A percentile compares a stretch with the other conserved stretches of the same genome.
Evolutionary conservation across 495 filamentous ascomycete genomes (phyloP).

Genomic region (Penicillium canescens): DNA sequence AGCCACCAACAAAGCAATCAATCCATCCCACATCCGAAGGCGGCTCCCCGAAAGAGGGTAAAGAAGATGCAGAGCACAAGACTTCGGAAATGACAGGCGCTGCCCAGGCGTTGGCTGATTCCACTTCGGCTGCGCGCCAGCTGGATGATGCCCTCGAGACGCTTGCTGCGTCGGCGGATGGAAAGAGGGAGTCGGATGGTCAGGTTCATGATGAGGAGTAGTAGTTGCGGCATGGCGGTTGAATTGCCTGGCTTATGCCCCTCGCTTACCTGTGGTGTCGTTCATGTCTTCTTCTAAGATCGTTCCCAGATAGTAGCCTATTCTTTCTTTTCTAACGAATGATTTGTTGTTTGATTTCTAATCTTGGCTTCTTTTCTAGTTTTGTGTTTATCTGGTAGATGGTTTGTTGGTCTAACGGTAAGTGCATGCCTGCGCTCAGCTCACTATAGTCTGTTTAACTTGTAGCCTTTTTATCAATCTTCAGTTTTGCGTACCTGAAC

Average conservation of each 20-base stretch:
- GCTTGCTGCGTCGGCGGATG: conserved; percentile 31
- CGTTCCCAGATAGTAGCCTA: background rate
- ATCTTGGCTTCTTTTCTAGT: background rate
- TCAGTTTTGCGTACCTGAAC: too few species aligned
- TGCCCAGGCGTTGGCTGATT: conserved; percentile 1
- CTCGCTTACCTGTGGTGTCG: background rate
- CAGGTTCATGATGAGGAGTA: conserved; percentile 10
- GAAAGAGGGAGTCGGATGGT: conserved; percentile 33
- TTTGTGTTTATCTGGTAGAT: too few species aligned
- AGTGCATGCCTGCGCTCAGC: too few species aligned
- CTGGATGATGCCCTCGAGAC: conserved; percentile 28
- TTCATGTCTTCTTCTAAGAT: background rate
- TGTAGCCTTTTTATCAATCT: too few species aligned
- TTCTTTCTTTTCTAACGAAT: background rate
- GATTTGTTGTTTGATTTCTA: background rate
- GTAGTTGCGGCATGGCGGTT: background rate
- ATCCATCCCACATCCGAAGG: background rate
- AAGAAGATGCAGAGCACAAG: background rate
- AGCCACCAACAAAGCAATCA: too few species aligned
- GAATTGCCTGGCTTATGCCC: background rate
- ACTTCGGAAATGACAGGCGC: conserved; percentile 3
- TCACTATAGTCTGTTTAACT: too few species aligned
- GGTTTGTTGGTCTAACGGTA: too few species aligned
- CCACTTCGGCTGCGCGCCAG: conserved; percentile 8
- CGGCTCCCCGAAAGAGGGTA: background rate